Percentiles rank a stretch among this genome's conserved stretches.
Conservation (phyloP, 2,329 filamentous ascomycete genomes). For the Neofusicoccum parvum region DNA sequence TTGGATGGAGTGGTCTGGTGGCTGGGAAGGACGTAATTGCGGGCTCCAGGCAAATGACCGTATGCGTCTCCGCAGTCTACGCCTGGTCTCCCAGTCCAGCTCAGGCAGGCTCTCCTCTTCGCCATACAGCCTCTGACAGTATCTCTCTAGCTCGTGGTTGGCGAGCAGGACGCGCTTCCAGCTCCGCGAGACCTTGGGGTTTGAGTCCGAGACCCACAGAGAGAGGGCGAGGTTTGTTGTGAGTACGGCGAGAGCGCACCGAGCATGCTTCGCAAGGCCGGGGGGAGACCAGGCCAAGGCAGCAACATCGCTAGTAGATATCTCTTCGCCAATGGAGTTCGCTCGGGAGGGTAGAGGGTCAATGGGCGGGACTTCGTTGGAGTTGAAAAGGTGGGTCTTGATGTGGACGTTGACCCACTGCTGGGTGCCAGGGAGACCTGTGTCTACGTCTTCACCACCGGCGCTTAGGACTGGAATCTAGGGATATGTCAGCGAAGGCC, state of each 20-base stretch:
- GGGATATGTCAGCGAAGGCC: slow-evolving; percentile 23
- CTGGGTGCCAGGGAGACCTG: slow-evolving; percentile 29
- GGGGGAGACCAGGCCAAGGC: slow-evolving; percentile 59
- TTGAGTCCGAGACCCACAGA: slow-evolving; percentile 56
- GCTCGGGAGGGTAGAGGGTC: slow-evolving; percentile 48
- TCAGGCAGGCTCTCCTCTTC: slow-evolving; percentile 26
- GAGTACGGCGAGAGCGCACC: slow-evolving; percentile 57
- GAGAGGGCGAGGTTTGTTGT: slow-evolving; percentile 60
- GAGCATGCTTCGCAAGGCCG: slow-evolving; percentile 56
- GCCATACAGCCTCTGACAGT: slow-evolving; percentile 35
- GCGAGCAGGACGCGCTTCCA: slow-evolving; percentile 59
- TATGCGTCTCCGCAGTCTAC: slow-evolving; percentile 41
- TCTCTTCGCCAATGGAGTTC: slow-evolving; percentile 62
- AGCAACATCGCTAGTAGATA: slow-evolving; percentile 55
- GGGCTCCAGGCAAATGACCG: slow-evolving; percentile 47
- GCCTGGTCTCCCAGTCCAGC: slow-evolving; percentile 33
- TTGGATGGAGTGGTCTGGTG: slow-evolving; percentile 28
- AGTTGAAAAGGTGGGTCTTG: slow-evolving; percentile 55
- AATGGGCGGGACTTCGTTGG: slow-evolving; percentile 49
- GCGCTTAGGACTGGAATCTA: slow-evolving; percentile 38
- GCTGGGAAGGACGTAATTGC: slow-evolving; percentile 23
- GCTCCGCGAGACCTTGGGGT: slow-evolving; percentile 41
- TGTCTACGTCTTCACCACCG: slow-evolving; percentile 32
- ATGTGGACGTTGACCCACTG: slow-evolving; percentile 44
- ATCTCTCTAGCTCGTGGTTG: slow-evolving; percentile 50